Evolutionary conservation across 441 rosid species (phyloP), one percentile per base, ranked within the genome.

Genomic region (Croton laevigatus): DNA sequence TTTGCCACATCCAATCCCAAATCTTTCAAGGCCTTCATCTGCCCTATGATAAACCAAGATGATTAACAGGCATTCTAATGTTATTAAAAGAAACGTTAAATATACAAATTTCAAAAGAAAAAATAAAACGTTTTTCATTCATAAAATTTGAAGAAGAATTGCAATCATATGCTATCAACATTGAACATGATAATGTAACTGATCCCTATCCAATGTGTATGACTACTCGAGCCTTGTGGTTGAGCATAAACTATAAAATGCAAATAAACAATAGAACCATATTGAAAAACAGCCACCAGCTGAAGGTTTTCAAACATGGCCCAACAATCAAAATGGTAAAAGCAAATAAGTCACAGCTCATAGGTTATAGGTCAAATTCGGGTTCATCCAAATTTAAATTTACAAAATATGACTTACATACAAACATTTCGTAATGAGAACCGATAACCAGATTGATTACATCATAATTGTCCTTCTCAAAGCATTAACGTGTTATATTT

Each of bases 21-120:
- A 70, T 82, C 87, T 82, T 89, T 94, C 85, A 94, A 79, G 59
- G 97, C 86, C 66, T 69, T 90, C 90, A 94, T 91, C 98, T 94
- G 87, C 80, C 71, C 72, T 57, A 58, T 59, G 37, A 69, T 70
- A 61, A 53, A 53, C 61, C 67, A 60, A 64, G 60, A 42, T 40
- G 32, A 51, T 58, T 72, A 14, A 77, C 51, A 63, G 40, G 9
- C 55, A 52, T 12, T 40, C 13, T 19, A 20, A 14, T 27, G 27
- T 48, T 51, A 62, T 32, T 19, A 27, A 52, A 57, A 23, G n/a
- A 62, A 49, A 36, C 5, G 57, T 61, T 4, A 37, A 3, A 52
- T 46, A 20, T 6, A 54, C 42, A 74, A 27, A 17, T 13, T 46
- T 34, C 3, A 14, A 53, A 57, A 49, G 42, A 59, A 66, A 22